These are phyloP conservation scores for Xylaria multiplex DNA, from an alignment of 2,329 filamentous ascomycete species.

Conservation along the genomic window DNA sequence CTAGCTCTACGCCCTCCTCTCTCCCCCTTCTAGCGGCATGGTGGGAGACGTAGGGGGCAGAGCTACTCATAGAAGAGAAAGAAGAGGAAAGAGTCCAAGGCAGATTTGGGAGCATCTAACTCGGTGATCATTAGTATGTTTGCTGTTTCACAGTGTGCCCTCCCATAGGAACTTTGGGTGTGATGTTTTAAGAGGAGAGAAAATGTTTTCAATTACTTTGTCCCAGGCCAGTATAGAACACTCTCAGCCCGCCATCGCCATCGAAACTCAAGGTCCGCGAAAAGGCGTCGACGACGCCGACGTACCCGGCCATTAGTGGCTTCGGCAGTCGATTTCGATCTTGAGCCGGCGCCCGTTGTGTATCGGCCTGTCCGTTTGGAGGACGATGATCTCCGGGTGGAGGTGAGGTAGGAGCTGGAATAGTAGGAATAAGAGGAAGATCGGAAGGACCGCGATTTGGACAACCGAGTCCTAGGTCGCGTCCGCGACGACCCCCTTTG, in stretches of 20 bases:
- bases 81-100: conserved; percentile 84
- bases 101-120: conserved; percentile 71
- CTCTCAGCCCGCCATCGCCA: conserved; percentile 73
- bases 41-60: conserved; percentile 39
- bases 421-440: conserved; percentile 26
- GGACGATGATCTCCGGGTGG: conserved; percentile 10
- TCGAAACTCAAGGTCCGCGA: conserved; percentile 70
- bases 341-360: conserved; percentile 8
- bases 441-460: conserved; percentile 19
- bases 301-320: conserved; percentile 56
- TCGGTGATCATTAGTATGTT: not conserved
- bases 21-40: conserved; percentile 18
- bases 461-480: conserved; percentile 4
- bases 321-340: conserved; percentile 19
- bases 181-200: not conserved
- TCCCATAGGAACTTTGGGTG: not conserved
- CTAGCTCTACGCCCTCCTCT: conserved; percentile 59
- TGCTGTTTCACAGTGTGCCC: not conserved
- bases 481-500: conserved; percentile 8
- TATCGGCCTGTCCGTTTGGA: conserved; percentile 19
- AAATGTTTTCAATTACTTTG: conserved; percentile 43
- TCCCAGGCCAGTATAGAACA: conserved; percentile 74
- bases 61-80: conserved; percentile 79
- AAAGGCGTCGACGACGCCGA: conserved; percentile 74
- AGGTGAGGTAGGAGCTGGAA: conserved; percentile 33